A percentile compares a stretch with the other conserved stretches of the same genome.
These are phyloP conservation scores for Pseudocohnilembus persalinus DNA, from an alignment of 169 alveolate genomes.

Conservation along the genomic window DNA sequence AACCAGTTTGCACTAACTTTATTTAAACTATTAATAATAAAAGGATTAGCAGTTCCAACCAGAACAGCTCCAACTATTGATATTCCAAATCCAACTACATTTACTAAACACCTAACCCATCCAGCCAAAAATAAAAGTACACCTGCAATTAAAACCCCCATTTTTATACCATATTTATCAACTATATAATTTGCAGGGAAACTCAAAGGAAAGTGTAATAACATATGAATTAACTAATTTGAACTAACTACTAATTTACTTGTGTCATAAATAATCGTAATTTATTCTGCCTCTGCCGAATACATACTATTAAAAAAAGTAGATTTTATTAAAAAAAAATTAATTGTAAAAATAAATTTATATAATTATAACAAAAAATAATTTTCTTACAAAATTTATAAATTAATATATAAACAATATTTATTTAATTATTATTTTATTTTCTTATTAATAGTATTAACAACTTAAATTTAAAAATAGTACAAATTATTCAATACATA, in stretches of 20 bases:
- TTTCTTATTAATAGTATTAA: too few species aligned
- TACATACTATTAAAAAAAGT: not conserved
- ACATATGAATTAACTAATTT: constrained; percentile 11
- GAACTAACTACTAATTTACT: not conserved
- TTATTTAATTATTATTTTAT: too few species aligned
- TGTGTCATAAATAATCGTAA: not conserved
- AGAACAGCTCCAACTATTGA: constrained; percentile 8
- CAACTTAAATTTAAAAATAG: too few species aligned
- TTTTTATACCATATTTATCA: constrained; percentile 21
- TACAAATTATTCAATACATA: too few species aligned
- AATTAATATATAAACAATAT: too few species aligned
- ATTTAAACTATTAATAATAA: constrained; percentile 15
- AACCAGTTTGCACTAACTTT: constrained; percentile 19
- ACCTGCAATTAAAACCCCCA: constrained; percentile 12
- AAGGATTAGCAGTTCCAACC: constrained; percentile 30
- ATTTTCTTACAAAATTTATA: too few species aligned
- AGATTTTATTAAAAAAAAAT: too few species aligned
- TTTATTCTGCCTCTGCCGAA: constrained; percentile 13
- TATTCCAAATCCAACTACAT: not conserved
- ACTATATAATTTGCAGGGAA: constrained; percentile 26
- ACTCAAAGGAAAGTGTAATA: constrained; percentile 10
- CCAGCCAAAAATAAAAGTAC: constrained; percentile 2
- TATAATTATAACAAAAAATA: too few species aligned
- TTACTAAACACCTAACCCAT: constrained; percentile 17
- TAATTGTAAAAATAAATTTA: too few species aligned